Evolutionary conservation across 257 asterid genomes (phyloP).

Genomic region (Solanum arcanum): DNA sequence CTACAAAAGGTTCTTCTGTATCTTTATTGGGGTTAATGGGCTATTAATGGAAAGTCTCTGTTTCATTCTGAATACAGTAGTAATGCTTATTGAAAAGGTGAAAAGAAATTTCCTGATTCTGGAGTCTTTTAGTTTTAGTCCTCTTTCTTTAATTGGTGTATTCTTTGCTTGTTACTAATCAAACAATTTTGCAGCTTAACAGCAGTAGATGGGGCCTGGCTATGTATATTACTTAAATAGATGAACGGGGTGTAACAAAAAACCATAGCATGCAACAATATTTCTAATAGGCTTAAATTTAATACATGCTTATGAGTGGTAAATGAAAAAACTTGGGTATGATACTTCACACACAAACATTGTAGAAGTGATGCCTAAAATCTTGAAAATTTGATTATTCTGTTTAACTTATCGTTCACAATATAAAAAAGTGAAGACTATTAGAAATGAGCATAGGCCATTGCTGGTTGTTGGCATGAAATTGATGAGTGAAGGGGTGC

Average conservation of each 20-base stretch:
- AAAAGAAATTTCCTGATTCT: neutral
- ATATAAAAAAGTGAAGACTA: neutral
- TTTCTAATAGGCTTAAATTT: neutral
- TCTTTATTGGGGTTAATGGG: neutral
- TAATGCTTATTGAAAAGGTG: neutral
- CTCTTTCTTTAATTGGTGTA: neutral
- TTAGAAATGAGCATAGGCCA: neutral
- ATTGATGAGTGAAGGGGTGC: neutral
- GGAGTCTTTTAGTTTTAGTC: neutral
- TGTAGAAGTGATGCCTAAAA: neutral
- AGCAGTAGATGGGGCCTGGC: neutral
- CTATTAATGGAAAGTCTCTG: neutral
- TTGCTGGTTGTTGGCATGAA: neutral
- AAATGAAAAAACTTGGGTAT: neutral
- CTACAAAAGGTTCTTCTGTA: no score
- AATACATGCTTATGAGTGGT: neutral
- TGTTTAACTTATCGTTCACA: neutral
- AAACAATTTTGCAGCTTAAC: neutral
- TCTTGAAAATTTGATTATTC: neutral
- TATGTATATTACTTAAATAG: neutral
- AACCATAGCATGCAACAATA: neutral
- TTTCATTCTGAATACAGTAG: neutral
- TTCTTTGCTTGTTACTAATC: neutral
- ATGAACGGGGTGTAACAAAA: neutral
- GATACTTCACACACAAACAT: neutral